A percentile compares a stretch with the other conserved stretches of the same genome.
These are phyloP conservation scores for Claviceps fusiformis DNA, from an alignment of 2,329 filamentous ascomycete species.

Conservation along the genomic window DNA sequence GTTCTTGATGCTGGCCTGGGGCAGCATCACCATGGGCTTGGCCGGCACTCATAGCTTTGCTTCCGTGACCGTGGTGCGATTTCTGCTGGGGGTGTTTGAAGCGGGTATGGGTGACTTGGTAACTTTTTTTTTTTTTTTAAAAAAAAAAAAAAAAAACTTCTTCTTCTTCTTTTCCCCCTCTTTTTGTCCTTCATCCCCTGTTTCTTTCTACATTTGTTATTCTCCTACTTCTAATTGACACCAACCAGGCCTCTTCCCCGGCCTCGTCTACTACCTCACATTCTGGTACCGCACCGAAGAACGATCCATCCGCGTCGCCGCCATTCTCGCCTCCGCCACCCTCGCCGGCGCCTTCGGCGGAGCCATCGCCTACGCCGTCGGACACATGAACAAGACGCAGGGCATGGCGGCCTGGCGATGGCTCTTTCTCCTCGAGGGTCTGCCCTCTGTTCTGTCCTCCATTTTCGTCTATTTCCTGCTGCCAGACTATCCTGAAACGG, in stretches of 20 bases:
- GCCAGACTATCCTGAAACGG: slow-evolving; percentile 53
- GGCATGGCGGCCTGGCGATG: slow-evolving; percentile 57
- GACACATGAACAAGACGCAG: slow-evolving; percentile 51
- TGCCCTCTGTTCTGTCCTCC: slow-evolving; percentile 50
- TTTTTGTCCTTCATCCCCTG: no score
- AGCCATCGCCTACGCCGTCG: slow-evolving; percentile 57
- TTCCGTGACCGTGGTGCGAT: slow-evolving; percentile 51
- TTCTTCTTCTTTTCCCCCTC: no score
- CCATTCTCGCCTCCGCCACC: slow-evolving; percentile 56
- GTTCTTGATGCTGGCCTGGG: slow-evolving; percentile 55
- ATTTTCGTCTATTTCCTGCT: slow-evolving; percentile 52
- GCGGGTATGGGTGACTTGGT: slow-evolving; percentile 20
- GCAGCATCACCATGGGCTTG: slow-evolving; percentile 51
- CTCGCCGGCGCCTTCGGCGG: slow-evolving; percentile 62
- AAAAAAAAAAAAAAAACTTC: no score
- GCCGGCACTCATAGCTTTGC: slow-evolving; percentile 49
- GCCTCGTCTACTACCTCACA: slow-evolving; percentile 52
- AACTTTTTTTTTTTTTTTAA: no score
- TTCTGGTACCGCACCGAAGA: slow-evolving; percentile 63
- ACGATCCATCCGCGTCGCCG: slow-evolving; percentile 54
- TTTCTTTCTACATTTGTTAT: no score
- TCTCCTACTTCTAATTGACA: no score
- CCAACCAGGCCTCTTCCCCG: slow-evolving; percentile 32
- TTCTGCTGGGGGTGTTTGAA: slow-evolving; percentile 56
- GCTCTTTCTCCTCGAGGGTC: slow-evolving; percentile 50